Base-by-base conservation (phyloP, 768 basidiomycete genomes). In the Amanita exitialis region DNA sequence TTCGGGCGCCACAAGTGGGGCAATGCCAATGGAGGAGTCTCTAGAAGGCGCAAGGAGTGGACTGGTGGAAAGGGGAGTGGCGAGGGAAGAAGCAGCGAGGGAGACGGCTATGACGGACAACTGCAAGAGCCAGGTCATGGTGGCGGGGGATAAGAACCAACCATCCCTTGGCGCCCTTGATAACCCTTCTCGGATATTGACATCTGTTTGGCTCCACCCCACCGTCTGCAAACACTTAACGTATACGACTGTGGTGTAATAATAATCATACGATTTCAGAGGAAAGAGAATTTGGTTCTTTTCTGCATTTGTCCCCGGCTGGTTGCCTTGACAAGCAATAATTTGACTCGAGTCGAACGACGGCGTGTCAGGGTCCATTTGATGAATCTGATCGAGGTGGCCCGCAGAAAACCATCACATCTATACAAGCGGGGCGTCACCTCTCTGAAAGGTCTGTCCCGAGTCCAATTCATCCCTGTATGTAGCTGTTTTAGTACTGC, bases 1-100 rank as follows among this genome's bases (percentile, higher is more conserved):
- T 55, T 79, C 69, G 35, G 69, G 69, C 34, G 71, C 75, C 49
- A 76, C 56, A 46, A 89, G 67, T 27, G 86, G 86, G 7, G 86
- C 87, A 44, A 81, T 64, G 13, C 70, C 57, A 36, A 85, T 61
- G 39, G 76, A 69, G 20, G 75, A 66, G 42, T 72, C 71, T 36
- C 61, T 56, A 13, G 66, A 60, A 21, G 60, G 56, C 36, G 64
- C 42, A 43, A 59, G 57, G 52, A 64, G 60, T 27, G 69, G 61
- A 53, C 57, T 64, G n/a, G 76, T 79, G 49, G 76, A 76, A 49
- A 78, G 72, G n/a, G 77, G 77, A 9, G 75, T 73, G 10, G 74
- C 64, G 45, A 62, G 52, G 47, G 63, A 70, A 20, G 65, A 53
- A 25, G 69, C 63, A 49, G 65, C 64, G 53, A 70, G 58, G 36